Evolutionary conservation across 106 monocot species (phyloP).

Genomic region (Dendrobium chrysotoxum): DNA sequence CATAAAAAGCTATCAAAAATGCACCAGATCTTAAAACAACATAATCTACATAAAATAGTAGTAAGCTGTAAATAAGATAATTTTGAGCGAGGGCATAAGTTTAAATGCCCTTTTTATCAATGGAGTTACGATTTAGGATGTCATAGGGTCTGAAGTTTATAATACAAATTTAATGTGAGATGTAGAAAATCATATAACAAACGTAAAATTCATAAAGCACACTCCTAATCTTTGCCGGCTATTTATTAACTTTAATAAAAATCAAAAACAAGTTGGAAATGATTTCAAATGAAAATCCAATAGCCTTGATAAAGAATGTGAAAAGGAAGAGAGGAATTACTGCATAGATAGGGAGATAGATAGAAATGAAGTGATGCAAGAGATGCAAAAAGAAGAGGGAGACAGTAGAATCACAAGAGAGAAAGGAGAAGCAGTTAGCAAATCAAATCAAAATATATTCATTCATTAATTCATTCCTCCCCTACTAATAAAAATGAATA

Average conservation of each 20-base stretch:
- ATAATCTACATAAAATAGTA: neutral
- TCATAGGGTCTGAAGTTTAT: neutral
- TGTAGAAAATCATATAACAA: neutral
- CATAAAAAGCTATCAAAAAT: neutral
- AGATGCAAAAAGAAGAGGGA: neutral
- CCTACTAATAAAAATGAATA: neutral
- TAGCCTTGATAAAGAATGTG: neutral
- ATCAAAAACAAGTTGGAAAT: neutral
- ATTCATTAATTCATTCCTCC: neutral
- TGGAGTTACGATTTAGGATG: too few species aligned
- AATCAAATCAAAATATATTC: neutral
- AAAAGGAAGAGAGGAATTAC: neutral
- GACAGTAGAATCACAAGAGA: neutral
- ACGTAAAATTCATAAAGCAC: neutral
- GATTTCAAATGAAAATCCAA: neutral
- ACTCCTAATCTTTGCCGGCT: too few species aligned
- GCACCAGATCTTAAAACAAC: neutral
- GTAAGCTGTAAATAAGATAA: neutral
- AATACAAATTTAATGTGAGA: neutral
- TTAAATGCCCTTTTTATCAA: neutral
- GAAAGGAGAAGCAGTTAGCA: neutral
- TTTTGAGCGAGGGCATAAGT: neutral
- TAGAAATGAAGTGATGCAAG: neutral
- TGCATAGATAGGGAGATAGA: neutral
- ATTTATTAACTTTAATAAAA: neutral